A percentile compares a stretch with the other conserved stretches of the same genome.
These are phyloP conservation scores for Penicillium bialowiezense DNA, from an alignment of 495 filamentous ascomycete species.

Conservation along the genomic window DNA sequence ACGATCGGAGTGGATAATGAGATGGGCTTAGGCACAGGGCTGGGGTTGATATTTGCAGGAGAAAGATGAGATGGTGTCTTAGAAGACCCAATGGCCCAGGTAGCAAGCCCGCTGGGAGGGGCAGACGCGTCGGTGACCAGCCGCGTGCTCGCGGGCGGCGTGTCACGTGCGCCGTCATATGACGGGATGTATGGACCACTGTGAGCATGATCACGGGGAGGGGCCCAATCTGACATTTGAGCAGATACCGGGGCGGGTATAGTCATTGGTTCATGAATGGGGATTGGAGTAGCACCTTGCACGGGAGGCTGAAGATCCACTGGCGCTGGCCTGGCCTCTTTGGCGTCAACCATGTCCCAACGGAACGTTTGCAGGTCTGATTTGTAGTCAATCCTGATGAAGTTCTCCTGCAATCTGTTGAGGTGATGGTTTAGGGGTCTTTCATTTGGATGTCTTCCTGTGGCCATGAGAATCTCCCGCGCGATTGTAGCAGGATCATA, in stretches of 20 bases:
- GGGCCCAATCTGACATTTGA: neutral
- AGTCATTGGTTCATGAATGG: no score
- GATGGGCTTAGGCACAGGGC: neutral
- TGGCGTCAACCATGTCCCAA: constrained; percentile 64
- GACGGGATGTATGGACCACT: neutral
- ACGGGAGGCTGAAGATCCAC: no score
- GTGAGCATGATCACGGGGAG: neutral
- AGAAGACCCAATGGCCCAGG: constrained; percentile 5
- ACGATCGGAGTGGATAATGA: no score
- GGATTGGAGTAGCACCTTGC: no score
- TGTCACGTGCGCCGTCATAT: constrained; percentile 1
- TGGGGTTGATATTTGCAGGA: neutral
- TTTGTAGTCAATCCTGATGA: constrained; percentile 37
- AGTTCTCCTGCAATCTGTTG: constrained; percentile 37
- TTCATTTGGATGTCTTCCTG: constrained; percentile 58
- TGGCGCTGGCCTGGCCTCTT: no score
- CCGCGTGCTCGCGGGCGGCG: neutral
- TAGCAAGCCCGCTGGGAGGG: neutral
- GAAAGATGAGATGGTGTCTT: neutral
- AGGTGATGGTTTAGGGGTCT: constrained; percentile 59
- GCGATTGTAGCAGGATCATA: constrained; percentile 63
- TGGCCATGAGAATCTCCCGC: constrained; percentile 59
- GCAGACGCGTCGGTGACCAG: constrained; percentile 5
- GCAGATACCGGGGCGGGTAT: no score
- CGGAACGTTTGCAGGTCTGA: constrained; percentile 60